Evolutionary conservation across 2,329 filamentous ascomycete genomes (phyloP).

Genomic region (Pleurostoma richardsiae): DNA sequence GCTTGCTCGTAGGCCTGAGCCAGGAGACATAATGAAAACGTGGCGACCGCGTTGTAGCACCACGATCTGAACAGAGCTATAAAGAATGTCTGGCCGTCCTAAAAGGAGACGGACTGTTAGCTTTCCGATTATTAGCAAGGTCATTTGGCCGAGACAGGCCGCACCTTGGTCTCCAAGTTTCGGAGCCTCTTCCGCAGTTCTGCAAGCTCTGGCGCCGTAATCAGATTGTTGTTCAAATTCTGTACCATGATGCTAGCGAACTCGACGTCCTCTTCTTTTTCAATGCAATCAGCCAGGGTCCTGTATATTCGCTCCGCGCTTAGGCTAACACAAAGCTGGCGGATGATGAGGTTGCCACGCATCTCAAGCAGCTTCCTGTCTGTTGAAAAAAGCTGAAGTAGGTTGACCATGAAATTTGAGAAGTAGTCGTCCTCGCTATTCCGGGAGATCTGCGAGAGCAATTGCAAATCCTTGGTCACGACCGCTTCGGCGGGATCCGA

Average conservation of each 20-base stretch:
- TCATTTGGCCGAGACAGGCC: not conserved
- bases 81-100: slow-evolving; percentile 95
- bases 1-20: slow-evolving; percentile 98
- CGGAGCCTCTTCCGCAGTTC: slow-evolving; percentile 86
- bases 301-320: slow-evolving; percentile 95
- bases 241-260: slow-evolving; percentile 99
- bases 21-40: slow-evolving; percentile 90
- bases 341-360: slow-evolving; percentile 90
- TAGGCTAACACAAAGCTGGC: slow-evolving; percentile 87
- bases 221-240: slow-evolving; percentile 97
- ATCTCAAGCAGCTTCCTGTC: slow-evolving; percentile 88
- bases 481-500: slow-evolving; percentile 95
- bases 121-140: not conserved
- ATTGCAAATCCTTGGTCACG: slow-evolving; percentile 87
- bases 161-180: slow-evolving; percentile 80
- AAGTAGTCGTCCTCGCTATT: slow-evolving; percentile 98
- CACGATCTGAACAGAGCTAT: slow-evolving; percentile 91
- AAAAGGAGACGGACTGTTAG: not conserved
- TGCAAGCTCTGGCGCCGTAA: slow-evolving; percentile 89
- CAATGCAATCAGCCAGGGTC: slow-evolving; percentile 91
- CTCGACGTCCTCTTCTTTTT: slow-evolving; percentile 96
- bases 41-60: slow-evolving; percentile 98
- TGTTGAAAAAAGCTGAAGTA: slow-evolving; percentile 91
- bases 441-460: slow-evolving; percentile 91
- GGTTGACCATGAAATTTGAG: slow-evolving; percentile 94